Percentiles rank a stretch among this genome's conserved stretches.
Evolutionary conservation across 2,329 filamentous ascomycete genomes (phyloP).

Genomic region (Epichloe glyceriae): DNA sequence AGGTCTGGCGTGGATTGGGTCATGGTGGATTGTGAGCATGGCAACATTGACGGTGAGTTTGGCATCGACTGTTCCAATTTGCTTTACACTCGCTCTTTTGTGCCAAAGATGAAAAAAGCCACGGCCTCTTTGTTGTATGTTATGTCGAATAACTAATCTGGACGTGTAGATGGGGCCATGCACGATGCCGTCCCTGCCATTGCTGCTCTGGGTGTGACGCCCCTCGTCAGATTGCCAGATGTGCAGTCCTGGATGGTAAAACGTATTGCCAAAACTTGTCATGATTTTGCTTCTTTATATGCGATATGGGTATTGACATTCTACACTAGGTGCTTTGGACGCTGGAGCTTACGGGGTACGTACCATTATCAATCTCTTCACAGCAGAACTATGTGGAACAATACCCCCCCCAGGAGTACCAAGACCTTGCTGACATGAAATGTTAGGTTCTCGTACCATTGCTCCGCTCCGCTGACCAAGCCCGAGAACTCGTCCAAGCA

Average conservation of each 20-base stretch:
- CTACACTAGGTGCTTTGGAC: constrained; percentile 30
- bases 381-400: background rate
- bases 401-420: background rate
- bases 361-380: constrained; percentile 10
- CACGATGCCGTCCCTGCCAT: constrained; percentile 41
- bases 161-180: constrained; percentile 31
- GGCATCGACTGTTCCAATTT: background rate
- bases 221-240: constrained; percentile 40
- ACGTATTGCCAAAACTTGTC: constrained; percentile 13
- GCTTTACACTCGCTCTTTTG: background rate
- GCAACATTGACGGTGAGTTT: constrained; percentile 33
- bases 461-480: constrained; percentile 30
- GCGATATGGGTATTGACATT: background rate
- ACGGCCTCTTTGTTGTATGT: too few species aligned
- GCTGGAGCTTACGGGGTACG: constrained; percentile 35
- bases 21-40: constrained; percentile 43
- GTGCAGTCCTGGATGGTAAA: constrained; percentile 33
- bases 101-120: too few species aligned
- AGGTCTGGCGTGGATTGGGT: constrained; percentile 54
- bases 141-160: background rate
- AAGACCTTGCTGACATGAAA: constrained; percentile 6
- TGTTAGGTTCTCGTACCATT: constrained; percentile 32
- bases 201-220: constrained; percentile 30
- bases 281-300: too few species aligned
- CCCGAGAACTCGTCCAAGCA: constrained; percentile 29